Evolutionary conservation across 257 asterid genomes (phyloP), one percentile per base, ranked within the genome.

Genomic region (Avicennia marina): DNA sequence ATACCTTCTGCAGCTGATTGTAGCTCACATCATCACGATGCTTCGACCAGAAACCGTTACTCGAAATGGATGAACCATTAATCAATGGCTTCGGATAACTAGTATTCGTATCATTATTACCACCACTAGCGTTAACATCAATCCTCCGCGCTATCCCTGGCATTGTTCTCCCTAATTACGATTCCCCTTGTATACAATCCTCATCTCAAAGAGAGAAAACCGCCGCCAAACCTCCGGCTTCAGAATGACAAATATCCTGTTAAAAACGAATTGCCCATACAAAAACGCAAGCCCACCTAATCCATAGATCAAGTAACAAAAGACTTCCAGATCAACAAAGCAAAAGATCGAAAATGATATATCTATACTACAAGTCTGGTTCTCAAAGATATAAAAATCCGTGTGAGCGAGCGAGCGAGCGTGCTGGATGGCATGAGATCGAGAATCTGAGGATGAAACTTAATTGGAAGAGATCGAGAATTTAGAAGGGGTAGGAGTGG

Each of bases 1-100:
- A 63, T 78, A 89, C 98, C 98, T 93, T 84, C 82, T 89, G 87
- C 46, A 93, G 87, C 87, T 82, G 95, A 38, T 74, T 81, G 73
- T 63, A 71, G 84, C 82, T 75, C 62, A 89, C 63, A 58, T 78
- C 95, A 39, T 76, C 86, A 3, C 77, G 70, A 33, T 84, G 87
- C 64, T 80, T 79, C 25, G 95, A 83, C 95, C 98, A 89, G 75
- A 88, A 83, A 11, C 85, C 91, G 72, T 81, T 78, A 64, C 70
- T 57, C 56, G 82, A 63, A 68, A 77, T 62, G 47, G 80, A 53
- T 47, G 82, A 63, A 11, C 66, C 81, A 61, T 69, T 61, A 24
- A 53, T 32, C 71, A 73, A 72, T 39, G 75, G 56, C 59, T 75
- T 69, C 68, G 42, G 53, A 60, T 34, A 64, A 45, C 63, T 58